Evolutionary conservation across 176 grass and related monocot genomes (phyloP).

Genomic region (Neostapfia colusana): DNA sequence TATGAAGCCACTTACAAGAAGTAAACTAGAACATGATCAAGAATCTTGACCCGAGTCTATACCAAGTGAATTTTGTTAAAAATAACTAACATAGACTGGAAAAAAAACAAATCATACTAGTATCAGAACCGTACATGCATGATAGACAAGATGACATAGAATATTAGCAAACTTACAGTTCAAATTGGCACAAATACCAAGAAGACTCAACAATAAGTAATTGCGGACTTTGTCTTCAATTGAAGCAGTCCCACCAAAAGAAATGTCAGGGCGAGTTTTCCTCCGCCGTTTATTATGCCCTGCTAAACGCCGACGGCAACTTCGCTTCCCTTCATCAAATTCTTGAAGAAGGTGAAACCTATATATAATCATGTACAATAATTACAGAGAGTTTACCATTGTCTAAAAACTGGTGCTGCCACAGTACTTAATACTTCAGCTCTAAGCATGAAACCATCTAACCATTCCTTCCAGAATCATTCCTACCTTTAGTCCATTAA

Average conservation of each 20-base stretch:
- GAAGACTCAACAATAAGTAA: constrained; percentile 80
- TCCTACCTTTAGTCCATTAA: too few relatives aligned
- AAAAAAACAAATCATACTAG: constrained; percentile 7
- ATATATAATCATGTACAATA: constrained; percentile 31
- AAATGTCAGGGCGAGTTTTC: constrained; percentile 70
- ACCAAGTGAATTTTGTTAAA: constrained; percentile 9
- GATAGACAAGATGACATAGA: constrained; percentile 21
- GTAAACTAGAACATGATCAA: background rate
- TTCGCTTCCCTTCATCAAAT: constrained; percentile 98
- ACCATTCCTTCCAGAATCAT: background rate
- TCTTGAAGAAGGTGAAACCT: constrained; percentile 96
- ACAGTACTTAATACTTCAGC: background rate
- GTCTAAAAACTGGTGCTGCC: background rate
- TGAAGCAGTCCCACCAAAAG: constrained; percentile 40
- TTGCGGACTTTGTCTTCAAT: constrained; percentile 75
- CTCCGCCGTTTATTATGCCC: constrained; percentile 93
- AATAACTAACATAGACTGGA: background rate
- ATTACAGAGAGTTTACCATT: constrained; percentile 19
- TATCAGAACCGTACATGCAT: background rate
- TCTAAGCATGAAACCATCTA: constrained; percentile 23
- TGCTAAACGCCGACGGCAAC: constrained; percentile 87
- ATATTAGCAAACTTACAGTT: constrained; percentile 61
- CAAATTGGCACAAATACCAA: constrained; percentile 76
- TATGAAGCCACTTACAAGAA: constrained; percentile 8
- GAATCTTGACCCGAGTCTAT: constrained; percentile 3